Evolutionary conservation across 2,329 filamentous ascomycete species (phyloP).

Genomic region (Alternaria infectoria): DNA sequence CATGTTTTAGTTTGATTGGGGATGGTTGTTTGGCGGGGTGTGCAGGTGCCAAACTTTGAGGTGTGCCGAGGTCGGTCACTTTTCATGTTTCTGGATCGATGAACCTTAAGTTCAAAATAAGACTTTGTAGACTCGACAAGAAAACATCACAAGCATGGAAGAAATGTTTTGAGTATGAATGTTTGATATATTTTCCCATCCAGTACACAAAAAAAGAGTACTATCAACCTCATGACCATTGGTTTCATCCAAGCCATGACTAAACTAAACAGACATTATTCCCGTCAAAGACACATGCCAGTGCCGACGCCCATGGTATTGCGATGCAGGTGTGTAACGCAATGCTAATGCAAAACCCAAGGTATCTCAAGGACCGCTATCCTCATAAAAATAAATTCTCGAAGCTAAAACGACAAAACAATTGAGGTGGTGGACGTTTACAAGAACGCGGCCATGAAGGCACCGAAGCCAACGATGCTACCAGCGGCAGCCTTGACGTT

Average conservation of each 20-base stretch:
- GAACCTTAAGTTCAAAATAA: background rate
- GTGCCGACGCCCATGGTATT: slow-evolving; percentile 22
- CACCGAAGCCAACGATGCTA: slow-evolving; percentile 43
- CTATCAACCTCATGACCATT: slow-evolving; percentile 2
- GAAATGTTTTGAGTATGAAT: slow-evolving; percentile 10
- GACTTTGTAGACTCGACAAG: background rate
- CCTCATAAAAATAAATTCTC: slow-evolving; percentile 2
- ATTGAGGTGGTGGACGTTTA: slow-evolving; percentile 24
- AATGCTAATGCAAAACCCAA: slow-evolving; percentile 33
- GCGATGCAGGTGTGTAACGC: slow-evolving; percentile 18
- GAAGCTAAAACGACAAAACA: background rate
- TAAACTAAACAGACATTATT: slow-evolving; percentile 17
- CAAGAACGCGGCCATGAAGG: slow-evolving; percentile 47
- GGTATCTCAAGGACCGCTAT: slow-evolving; percentile 42
- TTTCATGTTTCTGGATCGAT: rapidly evolving
- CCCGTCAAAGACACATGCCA: slow-evolving; percentile 24
- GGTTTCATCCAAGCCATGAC: slow-evolving; percentile 5
- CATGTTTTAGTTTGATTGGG: slow-evolving; percentile 20
- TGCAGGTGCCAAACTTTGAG: background rate
- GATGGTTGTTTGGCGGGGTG: slow-evolving; percentile 22
- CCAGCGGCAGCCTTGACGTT: slow-evolving; percentile 34
- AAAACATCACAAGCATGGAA: background rate
- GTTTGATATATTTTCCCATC: slow-evolving; percentile 13
- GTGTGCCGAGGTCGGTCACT: background rate
- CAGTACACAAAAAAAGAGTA: slow-evolving; percentile 11